A percentile compares a stretch with the other conserved stretches of the same genome.
Conservation (phyloP, 192 early-diverging fungal genomes). For the Podila epicladia region DNA sequence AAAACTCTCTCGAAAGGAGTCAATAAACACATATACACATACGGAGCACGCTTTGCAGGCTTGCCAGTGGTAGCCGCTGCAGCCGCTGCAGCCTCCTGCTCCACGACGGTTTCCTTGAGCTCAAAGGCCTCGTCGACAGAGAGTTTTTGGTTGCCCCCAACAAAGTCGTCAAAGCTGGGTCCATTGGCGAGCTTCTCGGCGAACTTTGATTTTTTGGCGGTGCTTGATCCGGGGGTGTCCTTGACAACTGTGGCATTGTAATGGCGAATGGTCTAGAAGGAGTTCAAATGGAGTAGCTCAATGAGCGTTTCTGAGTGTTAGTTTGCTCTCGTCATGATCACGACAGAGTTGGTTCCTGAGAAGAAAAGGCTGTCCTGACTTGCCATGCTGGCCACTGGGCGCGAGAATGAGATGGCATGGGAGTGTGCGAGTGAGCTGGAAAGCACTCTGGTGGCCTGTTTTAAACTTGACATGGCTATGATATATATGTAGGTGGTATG, state of each 20-base stretch:
- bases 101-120: conserved; percentile 59
- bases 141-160: conserved; percentile 57
- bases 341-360: neutral
- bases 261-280: conserved; percentile 16
- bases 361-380: neutral
- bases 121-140: conserved; percentile 69
- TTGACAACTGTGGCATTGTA: conserved; percentile 51
- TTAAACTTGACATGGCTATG: conserved; percentile 27
- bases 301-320: neutral
- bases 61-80: conserved; percentile 17
- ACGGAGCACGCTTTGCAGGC: conserved; percentile 39
- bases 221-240: conserved; percentile 6
- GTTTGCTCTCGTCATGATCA: neutral
- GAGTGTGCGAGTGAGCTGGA: conserved; percentile 7
- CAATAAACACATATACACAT: conserved; percentile 7
- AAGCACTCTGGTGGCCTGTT: conserved; percentile 23
- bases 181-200: conserved; percentile 56
- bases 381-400: conserved; percentile 38
- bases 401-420: neutral
- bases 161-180: conserved; percentile 69
- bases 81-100: conserved; percentile 48
- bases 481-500: neutral
- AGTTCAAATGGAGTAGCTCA: neutral
- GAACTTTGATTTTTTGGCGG: conserved; percentile 52
- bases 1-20: neutral